Evolutionary conservation across 768 basidiomycete genomes (phyloP), one percentile per base, ranked within the genome.

Genomic region (Hemileccinum impolitum): DNA sequence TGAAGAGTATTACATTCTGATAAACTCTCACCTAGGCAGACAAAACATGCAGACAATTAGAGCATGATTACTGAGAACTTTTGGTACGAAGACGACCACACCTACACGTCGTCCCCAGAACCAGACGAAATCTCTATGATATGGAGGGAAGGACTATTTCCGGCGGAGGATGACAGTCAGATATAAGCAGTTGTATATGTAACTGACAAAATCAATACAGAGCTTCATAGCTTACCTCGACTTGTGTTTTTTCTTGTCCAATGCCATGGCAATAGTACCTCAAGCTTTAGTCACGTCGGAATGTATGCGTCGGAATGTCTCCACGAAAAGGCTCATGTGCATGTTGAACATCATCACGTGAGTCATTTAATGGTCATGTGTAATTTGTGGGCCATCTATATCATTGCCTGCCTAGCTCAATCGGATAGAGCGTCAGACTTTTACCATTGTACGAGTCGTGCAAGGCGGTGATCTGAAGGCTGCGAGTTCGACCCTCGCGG

Each of bases 401-500:
- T 72, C 12, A 45, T 45, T 53, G 78, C 78, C 77, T 73, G 78
- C 76, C 76, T 79, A 79, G 77, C 77, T 79, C 78, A 79, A 78
- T 80, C 75, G 75, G 77, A 78, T 79, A 78, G 77, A 79, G 77
- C 77, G 77, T 78, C 77, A 79, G 77, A 78, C 78, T 78, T 74
- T 78, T 79, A 79, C 57, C 47, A 51, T 57, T 61, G 64, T 62
- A 58, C 64, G 30, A 56, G 51, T 59, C 47, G 57, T 60, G 45
- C 63, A 65, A 63, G 58, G 75, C 72, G 75, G 76, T 72, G 67
- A 60, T 85, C 82, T 85, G 80, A 84, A 84, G 82, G 83, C 80
- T 84, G 83, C 83, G 82, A 81, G 83, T 85, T 84, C 82, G 83
- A 85, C 76, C 82, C 83, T 82, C 83, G 83, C 83, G 82, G 80